Evolutionary conservation across 1,284 basidiomycete species (phyloP).

Genomic region (Leccinum subrobustum): DNA sequence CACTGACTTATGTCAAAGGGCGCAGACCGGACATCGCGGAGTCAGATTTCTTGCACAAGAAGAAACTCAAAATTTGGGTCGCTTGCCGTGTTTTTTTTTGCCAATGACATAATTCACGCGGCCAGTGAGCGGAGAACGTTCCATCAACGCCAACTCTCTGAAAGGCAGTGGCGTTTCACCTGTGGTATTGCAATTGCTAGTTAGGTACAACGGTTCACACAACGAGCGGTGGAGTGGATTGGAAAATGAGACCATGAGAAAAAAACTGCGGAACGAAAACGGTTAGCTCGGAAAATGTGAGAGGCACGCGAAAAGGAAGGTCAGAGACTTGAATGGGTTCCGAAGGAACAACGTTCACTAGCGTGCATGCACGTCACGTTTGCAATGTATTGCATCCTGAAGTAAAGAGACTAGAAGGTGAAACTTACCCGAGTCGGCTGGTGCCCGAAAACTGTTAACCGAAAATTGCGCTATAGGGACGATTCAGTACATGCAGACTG

Average conservation of each 20-base stretch:
- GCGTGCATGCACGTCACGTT: conserved; percentile 57
- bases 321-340: conserved; percentile 82
- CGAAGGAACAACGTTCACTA: conserved; percentile 55
- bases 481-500: conserved; percentile 7
- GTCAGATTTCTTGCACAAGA: not conserved
- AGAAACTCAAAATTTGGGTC: conserved; percentile 4
- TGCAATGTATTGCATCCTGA: conserved; percentile 53
- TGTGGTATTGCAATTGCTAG: conserved; percentile 3
- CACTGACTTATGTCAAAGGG: conserved; percentile 4
- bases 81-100: not conserved
- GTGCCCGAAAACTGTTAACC: not conserved
- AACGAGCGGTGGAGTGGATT: not conserved
- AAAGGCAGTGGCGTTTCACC: not conserved
- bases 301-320: conserved; percentile 4
- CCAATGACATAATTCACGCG: conserved; percentile 6
- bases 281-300: conserved; percentile 16
- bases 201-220: conserved; percentile 19
- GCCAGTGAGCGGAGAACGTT: not conserved
- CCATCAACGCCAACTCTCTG: not conserved
- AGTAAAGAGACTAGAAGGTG: not conserved
- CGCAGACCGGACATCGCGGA: not conserved
- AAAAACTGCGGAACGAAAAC: conserved; percentile 10
- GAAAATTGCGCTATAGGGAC: not conserved
- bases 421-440: conserved; percentile 20
- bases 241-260: not conserved